Base-by-base conservation (phyloP, 495 filamentous ascomycete genomes). In the Penicillium longicatenatum region DNA sequence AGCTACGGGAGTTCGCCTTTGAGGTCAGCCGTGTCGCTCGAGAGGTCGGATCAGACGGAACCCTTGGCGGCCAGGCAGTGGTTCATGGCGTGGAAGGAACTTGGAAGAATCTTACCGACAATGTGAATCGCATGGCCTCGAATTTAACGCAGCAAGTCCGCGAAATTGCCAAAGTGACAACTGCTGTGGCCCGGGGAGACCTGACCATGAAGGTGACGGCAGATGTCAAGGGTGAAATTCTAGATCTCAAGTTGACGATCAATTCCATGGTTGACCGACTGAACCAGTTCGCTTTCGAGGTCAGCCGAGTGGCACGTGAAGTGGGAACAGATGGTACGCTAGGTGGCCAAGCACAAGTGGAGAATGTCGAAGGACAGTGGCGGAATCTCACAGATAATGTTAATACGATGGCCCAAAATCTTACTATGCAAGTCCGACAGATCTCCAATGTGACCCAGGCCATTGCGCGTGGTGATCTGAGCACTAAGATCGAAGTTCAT, bases 201-300 rank as follows among this genome's bases (percentile, higher is more conserved):
- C 82, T 96, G 39, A 95, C 91, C 3, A 90, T 93, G 70, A 95
- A 95, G 69, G 92, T 96, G 19, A 88, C 89, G 65, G 92, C 92
- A 45, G 86, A 93, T 62, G 95, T 92, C 70, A 89, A 93, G 70
- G 92, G 92, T n/a, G 92, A 96, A 72, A 95, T 96, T 39, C 79
- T 93, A 58, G 85, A 93, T 69, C 84, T 96, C 45, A 96, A 96
- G 72, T 86, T 86, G 51, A 96, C 92, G 7, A 96, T 96, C 67
- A 96, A 96, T 70, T 88, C 87, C 64, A 96, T 96, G 92, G 92
- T 96, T 41, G 92, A 95, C 67, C 92, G 93, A 55, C 77, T 96
- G 24, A 89, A 92, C 67, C 91, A 93, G 65, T 96, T 96, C 66
- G 92, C 92, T 1, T 88, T 90, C 24, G 91, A 96, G 75, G 92